These are phyloP conservation scores for Cyphellophora europaea DNA, from an alignment of 2,329 filamentous ascomycete species.

Conservation along the genomic window DNA sequence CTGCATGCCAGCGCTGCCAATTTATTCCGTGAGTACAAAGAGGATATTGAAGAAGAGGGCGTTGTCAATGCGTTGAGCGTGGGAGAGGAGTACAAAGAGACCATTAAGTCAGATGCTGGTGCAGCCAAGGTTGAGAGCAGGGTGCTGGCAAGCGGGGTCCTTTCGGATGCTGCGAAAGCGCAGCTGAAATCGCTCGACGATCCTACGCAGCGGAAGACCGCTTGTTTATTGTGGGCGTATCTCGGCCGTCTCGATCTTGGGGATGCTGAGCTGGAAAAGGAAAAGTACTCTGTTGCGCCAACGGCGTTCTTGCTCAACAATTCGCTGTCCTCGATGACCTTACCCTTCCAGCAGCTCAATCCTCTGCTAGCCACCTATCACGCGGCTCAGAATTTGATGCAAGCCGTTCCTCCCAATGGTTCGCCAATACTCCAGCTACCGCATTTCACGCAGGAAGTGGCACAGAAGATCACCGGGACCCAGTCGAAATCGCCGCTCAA, in stretches of 20 bases:
- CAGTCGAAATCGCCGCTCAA: slow-evolving; percentile 62
- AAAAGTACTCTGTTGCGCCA: slow-evolving; percentile 84
- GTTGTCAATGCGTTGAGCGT: slow-evolving; percentile 73
- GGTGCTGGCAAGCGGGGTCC: slow-evolving; percentile 55
- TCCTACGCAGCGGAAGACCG: slow-evolving; percentile 69
- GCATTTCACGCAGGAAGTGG: slow-evolving; percentile 60
- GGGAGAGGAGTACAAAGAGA: slow-evolving; percentile 73
- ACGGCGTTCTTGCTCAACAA: slow-evolving; percentile 78
- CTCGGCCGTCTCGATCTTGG: slow-evolving; percentile 79
- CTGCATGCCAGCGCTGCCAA: slow-evolving; percentile 89
- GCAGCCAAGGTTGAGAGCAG: slow-evolving; percentile 76
- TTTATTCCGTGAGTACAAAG: slow-evolving; percentile 86
- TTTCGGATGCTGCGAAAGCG: slow-evolving; percentile 65
- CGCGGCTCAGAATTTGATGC: slow-evolving; percentile 76
- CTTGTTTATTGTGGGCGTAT: slow-evolving; percentile 91
- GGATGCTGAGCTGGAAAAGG: slow-evolving; percentile 60
- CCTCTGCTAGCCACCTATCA: slow-evolving; percentile 77
- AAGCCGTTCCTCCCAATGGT: slow-evolving; percentile 72
- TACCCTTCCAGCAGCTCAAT: slow-evolving; percentile 75
- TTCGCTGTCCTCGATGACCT: slow-evolving; percentile 74
- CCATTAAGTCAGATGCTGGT: slow-evolving; percentile 67
- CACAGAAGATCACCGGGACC: slow-evolving; percentile 43
- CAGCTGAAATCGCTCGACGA: slow-evolving; percentile 73
- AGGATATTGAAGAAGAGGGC: slow-evolving; percentile 69
- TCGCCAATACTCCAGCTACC: slow-evolving; percentile 90